These are phyloP conservation scores for Arthrobotrys sinensis DNA, from an alignment of 2,329 filamentous ascomycete species.

Conservation along the genomic window DNA sequence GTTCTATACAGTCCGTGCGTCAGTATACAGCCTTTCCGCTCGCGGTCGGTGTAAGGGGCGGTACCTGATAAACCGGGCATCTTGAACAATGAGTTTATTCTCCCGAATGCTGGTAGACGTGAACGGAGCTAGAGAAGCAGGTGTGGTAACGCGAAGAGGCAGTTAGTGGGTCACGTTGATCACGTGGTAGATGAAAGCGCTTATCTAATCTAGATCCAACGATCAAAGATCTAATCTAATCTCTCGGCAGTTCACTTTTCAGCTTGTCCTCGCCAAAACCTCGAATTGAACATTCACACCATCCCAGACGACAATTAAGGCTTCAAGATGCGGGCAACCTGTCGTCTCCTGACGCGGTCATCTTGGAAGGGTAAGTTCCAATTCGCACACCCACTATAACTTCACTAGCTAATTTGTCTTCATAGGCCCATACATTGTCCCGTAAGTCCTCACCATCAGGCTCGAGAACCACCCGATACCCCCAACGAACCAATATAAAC, in stretches of 20 bases:
- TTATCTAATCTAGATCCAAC: conserved; percentile 21
- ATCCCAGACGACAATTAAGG: conserved; percentile 48
- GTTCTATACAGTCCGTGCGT: conserved; percentile 19
- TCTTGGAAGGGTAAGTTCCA: conserved; percentile 83
- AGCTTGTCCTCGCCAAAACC: neutral
- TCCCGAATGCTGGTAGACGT: neutral
- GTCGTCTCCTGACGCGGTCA: conserved; percentile 79
- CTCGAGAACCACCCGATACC: neutral
- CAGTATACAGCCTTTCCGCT: conserved; percentile 2
- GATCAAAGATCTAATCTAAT: conserved; percentile 41
- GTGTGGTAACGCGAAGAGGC: conserved; percentile 46
- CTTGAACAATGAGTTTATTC: neutral
- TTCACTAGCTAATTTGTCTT: conserved; percentile 59
- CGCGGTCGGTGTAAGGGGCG: neutral
- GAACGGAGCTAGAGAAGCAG: neutral
- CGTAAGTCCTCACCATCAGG: conserved; percentile 71
- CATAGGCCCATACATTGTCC: conserved; percentile 78
- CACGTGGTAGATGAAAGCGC: conserved; percentile 15
- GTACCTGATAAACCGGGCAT: conserved; percentile 56
- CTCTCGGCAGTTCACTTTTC: conserved; percentile 39
- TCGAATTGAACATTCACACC: neutral
- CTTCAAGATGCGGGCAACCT: conserved; percentile 77
- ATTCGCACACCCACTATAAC: neutral
- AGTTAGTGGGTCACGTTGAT: conserved; percentile 37
- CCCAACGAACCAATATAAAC: conserved; percentile 56